phyloP scores from a whole-genome alignment of 495 filamentous ascomycete genomes.

The Parathielavia hyrcaniae region DNA sequence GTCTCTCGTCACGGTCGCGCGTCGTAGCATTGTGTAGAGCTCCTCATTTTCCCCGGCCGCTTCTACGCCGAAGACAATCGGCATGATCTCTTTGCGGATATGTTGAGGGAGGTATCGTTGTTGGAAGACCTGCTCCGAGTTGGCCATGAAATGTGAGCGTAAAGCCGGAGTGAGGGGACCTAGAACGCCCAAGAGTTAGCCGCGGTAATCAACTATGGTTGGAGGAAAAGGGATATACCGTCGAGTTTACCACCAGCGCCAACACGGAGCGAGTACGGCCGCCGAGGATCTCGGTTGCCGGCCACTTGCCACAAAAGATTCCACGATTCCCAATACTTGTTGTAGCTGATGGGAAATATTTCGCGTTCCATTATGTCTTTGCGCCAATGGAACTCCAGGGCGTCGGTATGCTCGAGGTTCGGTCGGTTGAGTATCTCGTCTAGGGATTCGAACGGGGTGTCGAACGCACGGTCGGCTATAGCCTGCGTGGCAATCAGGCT shows the following conservation, averaged over 20 bases:
- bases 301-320: neutral
- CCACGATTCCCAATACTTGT: neutral
- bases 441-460: neutral
- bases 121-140: neutral
- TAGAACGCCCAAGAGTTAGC: neutral
- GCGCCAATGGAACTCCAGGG: neutral
- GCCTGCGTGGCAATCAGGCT: neutral
- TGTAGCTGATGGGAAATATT: neutral
- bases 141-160: neutral
- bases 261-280: neutral
- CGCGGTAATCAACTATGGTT: neutral
- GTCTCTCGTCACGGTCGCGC: neutral
- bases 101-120: neutral
- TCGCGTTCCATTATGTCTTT: neutral
- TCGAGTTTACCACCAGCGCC: neutral
- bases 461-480: neutral
- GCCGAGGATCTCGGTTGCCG: neutral
- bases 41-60: neutral
- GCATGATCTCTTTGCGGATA: constrained; percentile 1
- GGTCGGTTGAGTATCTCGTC: neutral
- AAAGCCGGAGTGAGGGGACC: neutral
- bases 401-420: neutral
- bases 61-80: constrained; percentile 2
- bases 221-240: neutral
- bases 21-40: neutral